These are phyloP conservation scores for Chlamydomonas applanata DNA, from an alignment of 139 green algal genomes.

Conservation along the genomic window DNA sequence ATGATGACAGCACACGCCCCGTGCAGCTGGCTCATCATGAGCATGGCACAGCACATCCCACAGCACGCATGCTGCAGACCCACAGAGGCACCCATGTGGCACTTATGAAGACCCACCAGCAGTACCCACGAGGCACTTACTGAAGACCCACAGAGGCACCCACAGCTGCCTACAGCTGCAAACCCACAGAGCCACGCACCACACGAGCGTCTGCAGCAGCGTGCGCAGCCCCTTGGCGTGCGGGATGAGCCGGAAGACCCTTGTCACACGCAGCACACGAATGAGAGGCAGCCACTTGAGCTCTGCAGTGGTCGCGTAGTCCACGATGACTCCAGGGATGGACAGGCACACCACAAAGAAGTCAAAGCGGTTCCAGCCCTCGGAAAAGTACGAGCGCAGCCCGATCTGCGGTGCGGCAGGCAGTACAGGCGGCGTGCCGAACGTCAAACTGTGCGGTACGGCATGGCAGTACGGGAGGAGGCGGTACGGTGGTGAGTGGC, in stretches of 20 bases:
- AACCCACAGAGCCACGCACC: conserved; percentile 50
- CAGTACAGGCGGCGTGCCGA: too few relatives aligned
- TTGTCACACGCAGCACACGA: conserved; percentile 58
- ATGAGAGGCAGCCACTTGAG: conserved; percentile 48
- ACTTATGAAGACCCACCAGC: too few relatives aligned
- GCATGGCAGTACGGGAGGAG: too few relatives aligned
- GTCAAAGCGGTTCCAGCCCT: conserved; percentile 72
- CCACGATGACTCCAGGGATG: conserved; percentile 29
- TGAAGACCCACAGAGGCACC: too few relatives aligned
- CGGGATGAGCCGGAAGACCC: conserved; percentile 66
- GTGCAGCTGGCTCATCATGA: too few relatives aligned
- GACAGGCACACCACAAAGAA: conserved; percentile 29
- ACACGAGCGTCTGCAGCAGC: conserved; percentile 66
- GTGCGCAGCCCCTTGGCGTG: conserved; percentile 60
- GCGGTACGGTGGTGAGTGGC: too few relatives aligned
- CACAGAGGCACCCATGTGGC: too few relatives aligned
- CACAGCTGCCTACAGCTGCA: too few relatives aligned
- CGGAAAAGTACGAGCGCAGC: conserved; percentile 18
- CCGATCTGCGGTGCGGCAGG: background rate
- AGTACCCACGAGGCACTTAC: too few relatives aligned
- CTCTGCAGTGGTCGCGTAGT: conserved; percentile 19
- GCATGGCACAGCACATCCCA: too few relatives aligned
- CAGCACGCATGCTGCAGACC: too few relatives aligned
- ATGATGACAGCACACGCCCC: background rate
- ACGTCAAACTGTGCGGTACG: too few relatives aligned